Conservation (phyloP, 2,329 filamentous ascomycete genomes). For the Byssochlamys sp. region DNA sequence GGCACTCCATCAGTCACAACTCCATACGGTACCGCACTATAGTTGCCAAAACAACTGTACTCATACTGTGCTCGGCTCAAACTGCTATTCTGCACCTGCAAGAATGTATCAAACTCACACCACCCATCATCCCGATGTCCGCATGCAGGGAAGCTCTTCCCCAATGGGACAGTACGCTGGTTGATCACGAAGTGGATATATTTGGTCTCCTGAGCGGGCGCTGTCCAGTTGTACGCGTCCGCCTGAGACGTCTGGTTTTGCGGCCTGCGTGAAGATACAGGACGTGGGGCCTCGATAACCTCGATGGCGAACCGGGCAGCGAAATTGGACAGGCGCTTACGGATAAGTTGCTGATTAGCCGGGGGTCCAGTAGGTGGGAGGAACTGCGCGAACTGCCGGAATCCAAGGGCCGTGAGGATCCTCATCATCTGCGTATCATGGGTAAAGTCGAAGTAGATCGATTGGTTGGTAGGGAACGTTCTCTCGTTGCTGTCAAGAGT, state of each 20-base stretch:
- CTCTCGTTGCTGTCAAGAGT: conserved; percentile 43
- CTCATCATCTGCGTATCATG: conserved; percentile 67
- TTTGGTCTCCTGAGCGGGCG: conserved; percentile 46
- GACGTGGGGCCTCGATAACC: conserved; percentile 57
- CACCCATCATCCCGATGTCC: conserved; percentile 61
- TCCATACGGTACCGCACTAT: conserved; percentile 14
- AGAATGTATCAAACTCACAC: conserved; percentile 63
- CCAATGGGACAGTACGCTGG: conserved; percentile 62
- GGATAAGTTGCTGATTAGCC: conserved; percentile 52
- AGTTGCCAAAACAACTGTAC: conserved; percentile 53
- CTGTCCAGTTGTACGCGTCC: conserved; percentile 35
- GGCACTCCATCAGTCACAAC: conserved; percentile 18
- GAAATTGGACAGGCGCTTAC: conserved; percentile 62
- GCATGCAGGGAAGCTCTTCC: conserved; percentile 56
- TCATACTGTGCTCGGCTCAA: conserved; percentile 52
- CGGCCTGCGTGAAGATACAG: conserved; percentile 48
- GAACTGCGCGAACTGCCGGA: conserved; percentile 56
- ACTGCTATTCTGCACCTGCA: conserved; percentile 53
- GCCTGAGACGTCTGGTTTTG: conserved; percentile 5
- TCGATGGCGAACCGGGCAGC: conserved; percentile 65
- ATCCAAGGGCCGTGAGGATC: conserved; percentile 62
- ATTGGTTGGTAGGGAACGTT: conserved; percentile 66
- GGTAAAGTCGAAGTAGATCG: conserved; percentile 66
- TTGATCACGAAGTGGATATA: conserved; percentile 69
- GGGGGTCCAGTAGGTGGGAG: conserved; percentile 50